Base-by-base conservation (phyloP, 2,329 filamentous ascomycete species). In the Podosphaera xanthii region DNA sequence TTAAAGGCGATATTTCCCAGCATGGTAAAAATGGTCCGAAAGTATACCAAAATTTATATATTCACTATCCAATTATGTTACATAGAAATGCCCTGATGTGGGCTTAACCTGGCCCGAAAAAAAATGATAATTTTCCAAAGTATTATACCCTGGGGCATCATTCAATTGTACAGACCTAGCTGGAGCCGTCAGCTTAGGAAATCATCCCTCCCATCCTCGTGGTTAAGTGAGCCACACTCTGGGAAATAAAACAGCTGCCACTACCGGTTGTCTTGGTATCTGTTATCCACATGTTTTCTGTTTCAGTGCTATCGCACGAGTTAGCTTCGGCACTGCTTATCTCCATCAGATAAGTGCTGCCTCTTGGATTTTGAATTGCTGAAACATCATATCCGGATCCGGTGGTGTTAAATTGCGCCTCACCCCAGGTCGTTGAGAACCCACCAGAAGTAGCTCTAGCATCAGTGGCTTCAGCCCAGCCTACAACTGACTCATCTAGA, bases 361-460 rank as follows among this genome's bases (percentile, higher is more conserved):
- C 62, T 12, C 52, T 46, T 1, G 62, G n/a, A 62, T 67, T 69
- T 60, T 64, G 61, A 60, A 69, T 69, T 40, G 66, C 66, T 6
- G 67, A 69, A 31, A 68, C 59, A 53, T 69, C 65, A 14, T 65
- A 68, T 60, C 67, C 67, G 46, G 60, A 63, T 9, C 67, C 67
- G 33, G 60, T 61, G 12, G 44, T 49, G 7, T 59, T n/a, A 52
- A 66, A 67, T 59, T 67, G 65, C 7, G 49, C 61, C 61, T 69
- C 67, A 9, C 64, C 65, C 65, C 65, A 69, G 8, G 62, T 65
- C 6, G 63, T 66, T 1, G 60, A 63, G 30, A 62, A 69, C 1
- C 60, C 61, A 42, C 67, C 66, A 8, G 64, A 65, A 2, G 31
- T 48, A 3, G 62, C 59, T 5, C 61, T 57, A 10, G 56, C 50